Conservation (phyloP, 768 basidiomycete genomes). For the Hortiboletus flavorubellus region DNA sequence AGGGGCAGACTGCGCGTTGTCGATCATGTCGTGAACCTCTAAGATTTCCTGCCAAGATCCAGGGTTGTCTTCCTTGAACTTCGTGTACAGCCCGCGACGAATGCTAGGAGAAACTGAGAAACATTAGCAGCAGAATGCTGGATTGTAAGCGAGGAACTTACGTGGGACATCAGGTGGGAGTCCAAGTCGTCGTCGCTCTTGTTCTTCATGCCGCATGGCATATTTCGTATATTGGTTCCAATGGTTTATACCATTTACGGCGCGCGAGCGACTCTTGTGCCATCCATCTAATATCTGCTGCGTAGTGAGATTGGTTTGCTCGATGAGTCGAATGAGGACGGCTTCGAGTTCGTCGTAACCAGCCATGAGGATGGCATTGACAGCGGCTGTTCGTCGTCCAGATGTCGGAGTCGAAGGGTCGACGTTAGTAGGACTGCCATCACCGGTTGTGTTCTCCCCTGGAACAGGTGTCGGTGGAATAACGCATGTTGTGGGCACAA, state of each 20-base stretch:
- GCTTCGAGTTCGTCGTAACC: not conserved
- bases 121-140: too few relatives aligned
- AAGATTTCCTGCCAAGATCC: conserved; percentile 7
- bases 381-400: too few relatives aligned
- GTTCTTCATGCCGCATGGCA: not conserved
- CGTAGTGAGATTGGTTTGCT: not conserved
- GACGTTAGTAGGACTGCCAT: too few relatives aligned
- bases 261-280: conserved; percentile 1
- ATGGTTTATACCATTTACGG: not conserved
- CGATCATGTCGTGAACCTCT: not conserved
- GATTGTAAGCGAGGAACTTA: not conserved
- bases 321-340: not conserved
- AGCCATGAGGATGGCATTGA: not conserved
- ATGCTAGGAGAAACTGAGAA: not conserved
- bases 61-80: conserved; percentile 6
- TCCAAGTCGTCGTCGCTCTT: not conserved
- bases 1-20: not conserved
- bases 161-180: not conserved
- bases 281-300: conserved; percentile 6
- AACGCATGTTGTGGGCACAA: too few relatives aligned
- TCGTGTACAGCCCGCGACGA: not conserved
- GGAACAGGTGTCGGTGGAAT: too few relatives aligned
- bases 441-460: too few relatives aligned
- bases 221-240: conserved; percentile 7
- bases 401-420: too few relatives aligned